Percentiles rank a stretch among this genome's conserved stretches.
Evolutionary conservation across 352 stramenopile genomes (phyloP).

Genomic region (Globisporangium alternatum): DNA sequence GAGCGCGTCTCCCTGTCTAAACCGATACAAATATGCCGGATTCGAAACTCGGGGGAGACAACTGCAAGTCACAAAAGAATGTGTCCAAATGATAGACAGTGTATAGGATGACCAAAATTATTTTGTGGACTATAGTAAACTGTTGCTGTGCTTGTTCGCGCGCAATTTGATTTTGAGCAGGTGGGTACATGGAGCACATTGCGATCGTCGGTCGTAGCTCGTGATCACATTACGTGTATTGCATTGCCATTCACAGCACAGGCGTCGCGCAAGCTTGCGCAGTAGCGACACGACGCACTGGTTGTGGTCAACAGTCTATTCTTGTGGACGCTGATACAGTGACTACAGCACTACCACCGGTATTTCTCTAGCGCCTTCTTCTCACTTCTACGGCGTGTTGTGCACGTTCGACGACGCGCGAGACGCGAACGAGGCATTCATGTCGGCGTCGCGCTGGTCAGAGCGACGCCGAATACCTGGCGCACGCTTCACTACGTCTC

Average conservation of each 20-base stretch:
- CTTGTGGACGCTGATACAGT: not conserved
- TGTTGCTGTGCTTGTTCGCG: slow-evolving; percentile 1
- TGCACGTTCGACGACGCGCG: slow-evolving; percentile 9
- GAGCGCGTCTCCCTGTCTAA: slow-evolving; percentile 11
- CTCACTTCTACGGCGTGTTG: slow-evolving; percentile 1
- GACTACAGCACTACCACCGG: not conserved
- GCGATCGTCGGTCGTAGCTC: too few species aligned
- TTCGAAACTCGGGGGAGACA: slow-evolving; percentile 19
- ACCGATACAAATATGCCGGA: not conserved
- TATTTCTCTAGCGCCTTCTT: not conserved
- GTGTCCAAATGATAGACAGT: not conserved
- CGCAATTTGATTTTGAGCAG: slow-evolving; percentile 8
- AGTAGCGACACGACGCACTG: too few species aligned
- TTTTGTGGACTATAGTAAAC: slow-evolving; percentile 15
- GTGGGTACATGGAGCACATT: not conserved
- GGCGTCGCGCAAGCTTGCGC: too few species aligned
- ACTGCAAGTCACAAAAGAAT: slow-evolving; percentile 11
- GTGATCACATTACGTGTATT: not conserved
- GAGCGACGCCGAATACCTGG: slow-evolving; percentile 9
- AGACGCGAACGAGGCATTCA: not conserved
- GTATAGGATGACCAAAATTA: slow-evolving; percentile 6
- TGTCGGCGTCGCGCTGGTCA: slow-evolving; percentile 1
- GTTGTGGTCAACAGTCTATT: not conserved
- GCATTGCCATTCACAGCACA: too few species aligned
- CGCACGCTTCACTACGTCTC: slow-evolving; percentile 3